These are phyloP conservation scores for Torulaspora globosa DNA, from an alignment of 1,139 yeast species.

Conservation along the genomic window DNA sequence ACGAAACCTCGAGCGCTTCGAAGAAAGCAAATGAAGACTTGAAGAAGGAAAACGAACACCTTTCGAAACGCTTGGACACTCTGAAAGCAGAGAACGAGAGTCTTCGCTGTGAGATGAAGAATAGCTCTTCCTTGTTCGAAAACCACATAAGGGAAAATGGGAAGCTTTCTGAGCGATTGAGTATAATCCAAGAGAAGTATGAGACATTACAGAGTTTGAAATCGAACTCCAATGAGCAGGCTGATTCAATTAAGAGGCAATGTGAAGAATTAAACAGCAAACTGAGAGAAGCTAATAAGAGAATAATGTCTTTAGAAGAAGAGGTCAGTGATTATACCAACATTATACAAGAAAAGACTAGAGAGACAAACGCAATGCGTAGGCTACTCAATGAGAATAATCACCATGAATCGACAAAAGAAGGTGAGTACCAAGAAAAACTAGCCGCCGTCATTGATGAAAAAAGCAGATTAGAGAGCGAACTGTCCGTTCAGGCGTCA, in stretches of 20 bases:
- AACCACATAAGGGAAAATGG: conserved; percentile 54
- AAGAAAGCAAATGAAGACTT: conserved; percentile 22
- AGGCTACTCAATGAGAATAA: conserved; percentile 66
- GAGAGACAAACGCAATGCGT: conserved; percentile 73
- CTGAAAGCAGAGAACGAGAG: conserved; percentile 40
- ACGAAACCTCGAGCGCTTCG: conserved; percentile 29
- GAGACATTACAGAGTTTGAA: conserved; percentile 48
- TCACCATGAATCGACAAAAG: conserved; percentile 49
- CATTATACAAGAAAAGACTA: conserved; percentile 69
- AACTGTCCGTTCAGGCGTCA: conserved; percentile 47
- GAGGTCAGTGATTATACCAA: conserved; percentile 72
- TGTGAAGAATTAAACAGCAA: conserved; percentile 73
- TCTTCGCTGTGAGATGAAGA: conserved; percentile 42
- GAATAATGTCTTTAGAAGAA: conserved; percentile 68
- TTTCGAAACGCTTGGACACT: conserved; percentile 32
- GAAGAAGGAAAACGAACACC: conserved; percentile 32
- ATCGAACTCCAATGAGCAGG: conserved; percentile 49
- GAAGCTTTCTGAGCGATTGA: conserved; percentile 46
- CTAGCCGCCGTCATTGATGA: conserved; percentile 51
- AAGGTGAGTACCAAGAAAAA: conserved; percentile 45
- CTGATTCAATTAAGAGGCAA: conserved; percentile 61
- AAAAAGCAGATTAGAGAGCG: conserved; percentile 54
- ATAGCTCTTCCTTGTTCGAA: conserved; percentile 43
- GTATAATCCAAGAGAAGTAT: conserved; percentile 49
- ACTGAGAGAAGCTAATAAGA: conserved; percentile 57